These are phyloP conservation scores for Magnaporthales sp. DNA, from an alignment of 2,329 filamentous ascomycete species.

Conservation along the genomic window DNA sequence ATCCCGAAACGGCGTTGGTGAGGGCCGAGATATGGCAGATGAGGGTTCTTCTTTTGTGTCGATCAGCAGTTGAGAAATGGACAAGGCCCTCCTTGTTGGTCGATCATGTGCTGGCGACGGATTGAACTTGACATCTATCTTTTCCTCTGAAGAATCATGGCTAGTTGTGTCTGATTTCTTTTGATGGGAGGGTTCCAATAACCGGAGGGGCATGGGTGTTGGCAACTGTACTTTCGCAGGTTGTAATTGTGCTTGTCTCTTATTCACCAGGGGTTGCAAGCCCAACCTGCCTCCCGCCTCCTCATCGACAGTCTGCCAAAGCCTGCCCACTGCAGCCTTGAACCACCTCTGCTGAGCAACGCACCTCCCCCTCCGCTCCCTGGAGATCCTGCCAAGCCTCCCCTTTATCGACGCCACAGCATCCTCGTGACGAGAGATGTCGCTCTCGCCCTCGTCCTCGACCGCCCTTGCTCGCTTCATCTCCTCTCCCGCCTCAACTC, in stretches of 20 bases:
- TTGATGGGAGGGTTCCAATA: neutral
- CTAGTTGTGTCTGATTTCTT: neutral
- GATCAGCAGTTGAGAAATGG: neutral
- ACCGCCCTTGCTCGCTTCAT: neutral
- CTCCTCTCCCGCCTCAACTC: neutral
- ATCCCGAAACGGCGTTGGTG: no score
- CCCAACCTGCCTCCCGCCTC: neutral
- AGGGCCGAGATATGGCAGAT: no score
- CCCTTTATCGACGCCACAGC: neutral
- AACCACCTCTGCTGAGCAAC: neutral
- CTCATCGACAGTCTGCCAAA: neutral
- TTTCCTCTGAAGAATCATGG: no score
- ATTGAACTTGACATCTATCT: no score
- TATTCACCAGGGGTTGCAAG: neutral
- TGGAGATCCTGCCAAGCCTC: neutral
- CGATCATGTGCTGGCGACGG: no score
- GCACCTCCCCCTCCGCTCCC: neutral
- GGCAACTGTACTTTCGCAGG: no score
- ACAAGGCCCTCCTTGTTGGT: neutral
- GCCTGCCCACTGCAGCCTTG: neutral
- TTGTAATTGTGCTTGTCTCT: neutral
- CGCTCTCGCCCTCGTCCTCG: neutral
- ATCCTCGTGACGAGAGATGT: neutral
- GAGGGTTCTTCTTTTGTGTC: neutral
- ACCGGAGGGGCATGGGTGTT: neutral